Percentiles rank a stretch among this genome's conserved stretches.
Conservation (phyloP, 768 basidiomycete species). For the Pulveroboletus frians region DNA sequence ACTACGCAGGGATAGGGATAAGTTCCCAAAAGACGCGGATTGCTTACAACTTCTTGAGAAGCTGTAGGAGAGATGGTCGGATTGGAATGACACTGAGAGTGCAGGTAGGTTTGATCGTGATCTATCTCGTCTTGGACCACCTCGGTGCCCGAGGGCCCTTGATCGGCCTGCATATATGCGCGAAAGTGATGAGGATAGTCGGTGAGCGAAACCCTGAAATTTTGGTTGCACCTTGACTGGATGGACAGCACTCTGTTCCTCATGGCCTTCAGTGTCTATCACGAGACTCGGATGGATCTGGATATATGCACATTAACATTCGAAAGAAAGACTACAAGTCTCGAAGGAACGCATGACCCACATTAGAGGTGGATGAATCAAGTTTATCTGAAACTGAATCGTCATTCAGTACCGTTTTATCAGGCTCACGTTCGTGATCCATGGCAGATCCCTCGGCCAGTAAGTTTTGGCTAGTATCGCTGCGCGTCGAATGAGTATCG, state of each 20-base stretch:
- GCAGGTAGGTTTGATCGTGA: background rate
- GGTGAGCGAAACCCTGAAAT: background rate
- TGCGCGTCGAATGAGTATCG: background rate
- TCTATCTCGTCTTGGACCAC: background rate
- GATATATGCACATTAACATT: constrained; percentile 8
- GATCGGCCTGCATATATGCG: constrained; percentile 21
- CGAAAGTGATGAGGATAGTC: background rate
- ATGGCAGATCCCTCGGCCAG: background rate
- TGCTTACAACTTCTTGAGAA: constrained; percentile 11
- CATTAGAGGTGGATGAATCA: background rate
- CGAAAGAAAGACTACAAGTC: background rate
- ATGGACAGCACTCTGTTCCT: background rate
- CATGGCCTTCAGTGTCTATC: background rate
- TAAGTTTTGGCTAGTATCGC: background rate
- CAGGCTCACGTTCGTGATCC: background rate
- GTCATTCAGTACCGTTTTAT: background rate
- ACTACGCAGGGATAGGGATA: constrained; percentile 2
- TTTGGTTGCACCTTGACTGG: constrained; percentile 6
- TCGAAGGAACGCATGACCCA: background rate
- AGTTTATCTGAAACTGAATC: background rate
- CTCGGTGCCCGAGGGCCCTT: constrained; percentile 1
- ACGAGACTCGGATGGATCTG: constrained; percentile 4
- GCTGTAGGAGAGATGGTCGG: background rate
- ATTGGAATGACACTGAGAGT: background rate
- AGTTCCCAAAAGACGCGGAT: background rate